Percentiles rank a stretch among this genome's conserved stretches.
phyloP scores from a whole-genome alignment of 1,139 yeast genomes.

The Trichomonascaceae sp. region DNA sequence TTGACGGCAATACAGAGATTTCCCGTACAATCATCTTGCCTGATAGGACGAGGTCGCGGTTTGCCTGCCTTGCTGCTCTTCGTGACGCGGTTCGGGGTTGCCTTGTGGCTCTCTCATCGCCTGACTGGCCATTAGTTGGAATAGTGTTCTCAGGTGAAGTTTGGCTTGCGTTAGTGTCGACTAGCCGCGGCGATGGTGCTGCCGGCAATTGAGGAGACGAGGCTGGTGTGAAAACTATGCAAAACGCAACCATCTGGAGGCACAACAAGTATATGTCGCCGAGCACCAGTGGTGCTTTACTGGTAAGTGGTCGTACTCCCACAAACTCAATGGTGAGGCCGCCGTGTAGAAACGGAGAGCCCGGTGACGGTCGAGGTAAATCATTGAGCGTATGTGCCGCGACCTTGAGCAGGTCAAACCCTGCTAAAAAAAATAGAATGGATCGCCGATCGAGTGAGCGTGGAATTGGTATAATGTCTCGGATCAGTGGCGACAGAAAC shows the following conservation, averaged over 20 bases:
- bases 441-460: constrained; percentile 12
- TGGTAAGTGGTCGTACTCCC: constrained; percentile 17
- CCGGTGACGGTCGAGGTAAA: constrained; percentile 10
- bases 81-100: neutral
- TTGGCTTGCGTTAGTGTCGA: neutral
- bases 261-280: constrained; percentile 15
- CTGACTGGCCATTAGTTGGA: constrained; percentile 1
- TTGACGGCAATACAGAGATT: no score
- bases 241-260: constrained; percentile 15
- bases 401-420: constrained; percentile 11
- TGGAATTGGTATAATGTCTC: constrained; percentile 9
- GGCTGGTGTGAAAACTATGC: constrained; percentile 12
- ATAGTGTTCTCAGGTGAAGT: neutral
- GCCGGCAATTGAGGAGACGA: constrained; percentile 1
- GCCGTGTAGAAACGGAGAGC: constrained; percentile 20
- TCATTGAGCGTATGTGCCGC: constrained; percentile 9
- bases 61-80: constrained; percentile 4
- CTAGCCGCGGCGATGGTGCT: neutral
- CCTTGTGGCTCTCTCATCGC: constrained; percentile 1
- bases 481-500: constrained; percentile 14
- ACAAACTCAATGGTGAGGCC: constrained; percentile 25
- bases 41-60: constrained; percentile 7
- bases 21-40: constrained; percentile 14
- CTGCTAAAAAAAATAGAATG: constrained; percentile 11
- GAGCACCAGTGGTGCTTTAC: constrained; percentile 12